Conservation (phyloP, 2,329 filamentous ascomycete species). For the Aspergillus oerlinghausenensis region DNA sequence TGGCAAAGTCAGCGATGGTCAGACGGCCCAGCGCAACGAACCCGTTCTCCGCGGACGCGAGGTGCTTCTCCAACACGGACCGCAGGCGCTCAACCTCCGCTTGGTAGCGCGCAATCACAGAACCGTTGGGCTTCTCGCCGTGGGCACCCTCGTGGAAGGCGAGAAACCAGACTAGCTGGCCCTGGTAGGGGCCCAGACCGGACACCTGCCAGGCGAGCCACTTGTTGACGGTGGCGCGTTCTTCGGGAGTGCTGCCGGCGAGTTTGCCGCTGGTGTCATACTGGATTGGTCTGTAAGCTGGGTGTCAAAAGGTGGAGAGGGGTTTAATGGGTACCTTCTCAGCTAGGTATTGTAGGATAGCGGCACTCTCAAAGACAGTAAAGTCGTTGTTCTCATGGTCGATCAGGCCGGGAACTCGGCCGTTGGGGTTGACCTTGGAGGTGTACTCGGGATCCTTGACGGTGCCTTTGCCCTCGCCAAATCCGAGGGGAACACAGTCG, state of each 20-base stretch:
- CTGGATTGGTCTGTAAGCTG: background rate
- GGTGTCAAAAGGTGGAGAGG: background rate
- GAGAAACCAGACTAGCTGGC: constrained; percentile 7
- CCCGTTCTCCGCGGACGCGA: constrained; percentile 2
- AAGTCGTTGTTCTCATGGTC: background rate
- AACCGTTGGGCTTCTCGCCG: constrained; percentile 4
- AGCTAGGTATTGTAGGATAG: background rate
- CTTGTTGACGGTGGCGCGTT: constrained; percentile 5
- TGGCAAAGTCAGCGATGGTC: constrained; percentile 9
- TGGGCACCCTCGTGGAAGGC: constrained; percentile 6
- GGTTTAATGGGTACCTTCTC: background rate
- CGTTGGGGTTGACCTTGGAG: background rate
- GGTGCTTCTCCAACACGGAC: constrained; percentile 4
- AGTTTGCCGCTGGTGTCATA: constrained; percentile 6
- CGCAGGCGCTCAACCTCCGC: constrained; percentile 7
- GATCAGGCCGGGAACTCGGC: background rate
- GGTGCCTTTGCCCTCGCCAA: background rate
- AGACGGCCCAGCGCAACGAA: constrained; percentile 4
- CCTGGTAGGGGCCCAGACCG: constrained; percentile 8
- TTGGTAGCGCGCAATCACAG: constrained; percentile 6
- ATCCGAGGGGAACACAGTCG: background rate
- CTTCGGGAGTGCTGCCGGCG: constrained; percentile 2
- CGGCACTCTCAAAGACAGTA: background rate
- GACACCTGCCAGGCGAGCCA: constrained; percentile 10
- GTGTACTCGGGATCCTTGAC: background rate